Evolutionary conservation across 192 early-diverging fungal genomes (phyloP), one percentile per base, ranked within the genome.

Genomic region (Spizellomyces sp.): DNA sequence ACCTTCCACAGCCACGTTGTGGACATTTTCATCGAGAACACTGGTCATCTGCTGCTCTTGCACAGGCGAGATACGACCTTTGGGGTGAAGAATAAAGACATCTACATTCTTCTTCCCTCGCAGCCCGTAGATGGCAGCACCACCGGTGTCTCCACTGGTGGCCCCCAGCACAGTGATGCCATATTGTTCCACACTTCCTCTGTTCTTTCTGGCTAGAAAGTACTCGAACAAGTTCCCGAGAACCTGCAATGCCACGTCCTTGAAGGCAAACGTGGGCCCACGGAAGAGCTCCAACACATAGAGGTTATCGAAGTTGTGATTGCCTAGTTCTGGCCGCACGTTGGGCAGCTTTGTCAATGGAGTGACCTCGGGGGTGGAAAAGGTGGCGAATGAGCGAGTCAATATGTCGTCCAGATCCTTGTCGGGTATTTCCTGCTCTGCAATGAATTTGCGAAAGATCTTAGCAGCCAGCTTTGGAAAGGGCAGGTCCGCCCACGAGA

Each of bases 11-110:
- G 94, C 87, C 59, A 99, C 78, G 70, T 95, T 95, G 82, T 93
- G 91, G 27, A 99, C 94, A 77, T 99, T 99, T 64, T 73, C 81
- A 74, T 98, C 97, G 50, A 94, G 77, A 41, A 99, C 96, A 5
- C 91, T 89, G 6, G 97, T 99, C 97, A 99, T 99, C 83, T 99
- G 97, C 36, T 94, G 94, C 82, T 97, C 96, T 79, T 99, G 96
- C 55, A 99, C 90, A 12, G 94, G 90, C 48, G 90, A 93, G 60
- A 99, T 94, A 58, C 94, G 88, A 65, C 91, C 92, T 47, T 90
- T 82, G 6, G 96, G 96, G 74, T 94, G 92, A 62, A 98, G 80
- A 58, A 99, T 98, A 76, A 96, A 99, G 43, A 96, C 93, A 27
- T 89, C 85, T 7, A 99, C 87, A 80, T 94, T 91, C 76, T 93